phyloP scores from a whole-genome alignment of 2,329 filamentous ascomycete species.

The Botrytis byssoidea region DNA sequence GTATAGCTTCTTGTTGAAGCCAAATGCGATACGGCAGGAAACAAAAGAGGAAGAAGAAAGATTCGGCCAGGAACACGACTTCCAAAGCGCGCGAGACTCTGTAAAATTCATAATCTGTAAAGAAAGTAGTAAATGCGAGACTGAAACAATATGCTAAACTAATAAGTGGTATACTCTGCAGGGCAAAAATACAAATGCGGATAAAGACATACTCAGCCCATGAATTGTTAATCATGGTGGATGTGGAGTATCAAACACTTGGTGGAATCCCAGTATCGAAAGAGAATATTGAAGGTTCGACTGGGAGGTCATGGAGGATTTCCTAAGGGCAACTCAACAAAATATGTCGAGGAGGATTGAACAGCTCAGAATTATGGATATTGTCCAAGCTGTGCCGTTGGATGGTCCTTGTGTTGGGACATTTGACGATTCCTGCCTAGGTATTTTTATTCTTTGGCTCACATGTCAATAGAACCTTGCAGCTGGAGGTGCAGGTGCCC shows the following conservation, averaged over 20 bases:
- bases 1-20: slow-evolving; percentile 51
- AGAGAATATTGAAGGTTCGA: neutral
- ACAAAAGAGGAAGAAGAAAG: slow-evolving; percentile 52
- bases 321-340: neutral
- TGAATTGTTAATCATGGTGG: slow-evolving; percentile 40
- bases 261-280: neutral
- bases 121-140: slow-evolving; percentile 37
- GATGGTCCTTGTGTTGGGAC: neutral
- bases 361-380: neutral
- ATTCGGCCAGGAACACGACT: slow-evolving; percentile 49
- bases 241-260: neutral
- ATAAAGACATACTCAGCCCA: slow-evolving; percentile 43
- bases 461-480: slow-evolving; percentile 2
- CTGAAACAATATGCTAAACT: slow-evolving; percentile 47
- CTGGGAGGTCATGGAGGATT: neutral
- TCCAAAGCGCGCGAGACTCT: slow-evolving; percentile 39
- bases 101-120: slow-evolving; percentile 35
- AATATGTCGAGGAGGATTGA: neutral
- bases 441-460: neutral
- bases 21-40: slow-evolving; percentile 52
- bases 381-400: neutral
- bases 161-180: slow-evolving; percentile 51
- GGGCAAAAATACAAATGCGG: slow-evolving; percentile 46
- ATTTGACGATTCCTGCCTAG: neutral
- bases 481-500: too few relatives aligned